Evolutionary conservation across 805 yeast species (phyloP), one percentile per base, ranked within the genome.

Genomic region (Wickerhamiella australiensis): DNA sequence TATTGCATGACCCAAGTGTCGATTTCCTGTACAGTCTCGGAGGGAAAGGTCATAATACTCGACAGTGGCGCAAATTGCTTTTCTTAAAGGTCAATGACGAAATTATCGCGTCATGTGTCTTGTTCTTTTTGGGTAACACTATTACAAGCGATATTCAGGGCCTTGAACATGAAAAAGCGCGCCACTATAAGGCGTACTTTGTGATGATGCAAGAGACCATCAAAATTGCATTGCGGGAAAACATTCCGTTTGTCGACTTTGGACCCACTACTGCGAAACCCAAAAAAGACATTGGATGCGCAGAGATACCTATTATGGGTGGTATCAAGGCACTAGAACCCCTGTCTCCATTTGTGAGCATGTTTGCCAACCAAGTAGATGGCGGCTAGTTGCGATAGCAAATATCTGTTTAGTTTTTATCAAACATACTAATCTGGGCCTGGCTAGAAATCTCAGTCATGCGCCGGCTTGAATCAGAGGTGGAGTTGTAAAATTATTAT

Each of bases 121-220:
- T 70, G 11, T 70, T 69, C 59, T 51, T 71, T 44, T 59, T 70
- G 22, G 74, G 74, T 2, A 70, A 67, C 46, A 70, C 74, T 1
- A 65, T 70, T 40, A 70, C 74, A 2, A 66, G 72, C 5, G 74
- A 70, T 52, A 58, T 70, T 11, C 74, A 70, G 54, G 74, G 74
- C 4, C 57, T 70, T 18, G 67, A 70, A 46, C 70, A 68, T 45
- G 73, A 68, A 17, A 53, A 51, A 20, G 68, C 68, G 11, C 62
- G 69, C 26, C 57, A 65, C 41, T 66, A 65, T 53, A 69, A 68
- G 52, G 73, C 72, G 2, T 70, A 70, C 52, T 70, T 70, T 57
- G 74, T 69, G 18, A 70, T 70, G 74, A 70, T 70, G 74, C 73
- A 70, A 56, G 64, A 67, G 40, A 69, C 69, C n/a, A 68, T 70